A percentile compares a stretch with the other conserved stretches of the same genome.
Evolutionary conservation across 192 early-diverging fungal genomes (phyloP).

Genomic region (Lobosporangium transversale): DNA sequence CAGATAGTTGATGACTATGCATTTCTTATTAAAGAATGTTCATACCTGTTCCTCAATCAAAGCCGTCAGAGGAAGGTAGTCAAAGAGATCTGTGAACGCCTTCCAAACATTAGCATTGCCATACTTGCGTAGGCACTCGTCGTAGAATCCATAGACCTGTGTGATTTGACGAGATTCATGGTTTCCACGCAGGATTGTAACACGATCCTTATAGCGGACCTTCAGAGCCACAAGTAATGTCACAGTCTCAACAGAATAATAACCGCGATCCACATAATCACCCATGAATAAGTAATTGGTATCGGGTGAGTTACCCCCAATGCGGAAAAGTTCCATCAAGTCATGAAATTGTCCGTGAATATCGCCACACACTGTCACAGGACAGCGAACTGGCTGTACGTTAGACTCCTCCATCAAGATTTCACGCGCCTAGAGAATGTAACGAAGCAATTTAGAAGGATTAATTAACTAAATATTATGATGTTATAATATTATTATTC

Average conservation of each 20-base stretch:
- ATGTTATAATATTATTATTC: too few relatives aligned
- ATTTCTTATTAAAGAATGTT: not conserved
- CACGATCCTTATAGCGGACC: constrained; percentile 88
- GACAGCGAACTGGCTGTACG: constrained; percentile 95
- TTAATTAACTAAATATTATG: too few relatives aligned
- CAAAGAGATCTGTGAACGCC: constrained; percentile 97
- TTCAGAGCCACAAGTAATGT: constrained; percentile 95
- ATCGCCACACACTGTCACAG: constrained; percentile 98
- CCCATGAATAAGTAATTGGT: constrained; percentile 99
- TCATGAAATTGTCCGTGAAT: constrained; percentile 99
- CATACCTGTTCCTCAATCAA: constrained; percentile 91
- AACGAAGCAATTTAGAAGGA: not conserved
- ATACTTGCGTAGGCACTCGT: constrained; percentile 98
- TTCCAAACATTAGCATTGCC: constrained; percentile 99
- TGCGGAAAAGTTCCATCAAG: constrained; percentile 95
- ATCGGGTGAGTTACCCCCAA: constrained; percentile 95
- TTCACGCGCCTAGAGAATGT: constrained; percentile 91
- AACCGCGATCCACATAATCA: constrained; percentile 99
- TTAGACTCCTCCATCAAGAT: constrained; percentile 96
- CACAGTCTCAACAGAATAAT: constrained; percentile 98
- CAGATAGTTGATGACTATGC: not conserved
- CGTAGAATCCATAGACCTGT: constrained; percentile 99
- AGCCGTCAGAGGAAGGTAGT: constrained; percentile 95
- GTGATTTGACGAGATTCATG: constrained; percentile 99
- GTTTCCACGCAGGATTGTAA: constrained; percentile 98